These are phyloP conservation scores for Wallacemonas sp. DNA, from an alignment of 208 protist species.

Conservation along the genomic window DNA sequence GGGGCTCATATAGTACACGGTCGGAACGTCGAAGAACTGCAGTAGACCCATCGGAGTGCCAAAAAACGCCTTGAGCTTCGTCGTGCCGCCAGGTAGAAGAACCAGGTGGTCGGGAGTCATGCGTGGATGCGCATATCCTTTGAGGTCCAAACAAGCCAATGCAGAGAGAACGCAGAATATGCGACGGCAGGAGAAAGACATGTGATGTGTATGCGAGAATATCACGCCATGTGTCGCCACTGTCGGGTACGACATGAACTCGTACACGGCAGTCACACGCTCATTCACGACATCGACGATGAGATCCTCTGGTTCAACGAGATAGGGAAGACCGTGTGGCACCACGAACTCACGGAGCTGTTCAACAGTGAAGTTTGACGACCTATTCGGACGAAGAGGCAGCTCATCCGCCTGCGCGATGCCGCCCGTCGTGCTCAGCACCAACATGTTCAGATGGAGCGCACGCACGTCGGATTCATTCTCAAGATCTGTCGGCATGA, in stretches of 20 bases:
- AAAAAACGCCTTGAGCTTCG: constrained; percentile 2
- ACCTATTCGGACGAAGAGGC: no score
- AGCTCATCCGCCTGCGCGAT: background rate
- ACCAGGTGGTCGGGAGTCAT: constrained; percentile 1
- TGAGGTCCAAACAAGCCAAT: background rate
- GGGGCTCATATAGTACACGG: constrained; percentile 26
- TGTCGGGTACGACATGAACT: no score
- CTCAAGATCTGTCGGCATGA: no score
- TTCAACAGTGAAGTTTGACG: no score
- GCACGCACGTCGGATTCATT: no score
- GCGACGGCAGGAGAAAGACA: background rate
- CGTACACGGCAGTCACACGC: no score
- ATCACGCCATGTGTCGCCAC: no score
- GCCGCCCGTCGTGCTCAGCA: constrained; percentile 6
- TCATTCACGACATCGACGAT: no score
- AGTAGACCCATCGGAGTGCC: background rate
- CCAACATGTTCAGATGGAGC: no score
- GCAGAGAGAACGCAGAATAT: background rate
- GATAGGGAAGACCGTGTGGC: background rate
- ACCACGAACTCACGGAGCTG: background rate
- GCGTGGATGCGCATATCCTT: background rate
- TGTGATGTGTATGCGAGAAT: no score
- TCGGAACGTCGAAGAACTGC: background rate
- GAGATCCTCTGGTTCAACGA: no score
- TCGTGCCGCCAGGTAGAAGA: background rate